Percentiles rank a stretch among this genome's conserved stretches.
phyloP scores from a whole-genome alignment of 2,329 filamentous ascomycete genomes.

The Aurifilum marmelostoma region DNA sequence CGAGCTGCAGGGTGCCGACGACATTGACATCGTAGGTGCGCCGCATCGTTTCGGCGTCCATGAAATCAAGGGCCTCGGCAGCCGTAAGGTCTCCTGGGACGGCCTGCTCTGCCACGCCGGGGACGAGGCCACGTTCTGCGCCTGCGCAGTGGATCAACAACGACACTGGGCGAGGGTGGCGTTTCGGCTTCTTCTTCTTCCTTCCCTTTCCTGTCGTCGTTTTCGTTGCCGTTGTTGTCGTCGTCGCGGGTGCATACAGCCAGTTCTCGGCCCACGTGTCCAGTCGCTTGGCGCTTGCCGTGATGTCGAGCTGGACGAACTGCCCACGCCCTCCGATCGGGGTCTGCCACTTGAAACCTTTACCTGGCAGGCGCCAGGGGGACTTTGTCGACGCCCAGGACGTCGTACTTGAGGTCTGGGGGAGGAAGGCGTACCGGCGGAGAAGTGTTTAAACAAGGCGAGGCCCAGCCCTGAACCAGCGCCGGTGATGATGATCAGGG shows the following conservation, averaged over 20 bases:
- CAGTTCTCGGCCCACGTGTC: slow-evolving; percentile 16
- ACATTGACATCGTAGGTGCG: slow-evolving; percentile 23
- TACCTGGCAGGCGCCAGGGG: slow-evolving; percentile 16
- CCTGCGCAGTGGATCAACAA: slow-evolving; percentile 23
- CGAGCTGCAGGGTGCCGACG: slow-evolving; percentile 17
- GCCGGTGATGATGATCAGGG: slow-evolving; percentile 22
- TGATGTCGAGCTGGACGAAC: slow-evolving; percentile 25
- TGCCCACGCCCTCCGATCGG: slow-evolving; percentile 4
- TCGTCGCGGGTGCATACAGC: slow-evolving; percentile 6
- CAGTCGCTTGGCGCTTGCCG: slow-evolving; percentile 11
- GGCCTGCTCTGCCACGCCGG: neutral
- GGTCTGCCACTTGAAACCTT: slow-evolving; percentile 14
- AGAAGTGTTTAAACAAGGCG: slow-evolving; percentile 27
- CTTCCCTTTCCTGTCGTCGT: too few species aligned
- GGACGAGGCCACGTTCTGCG: slow-evolving; percentile 20
- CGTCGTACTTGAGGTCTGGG: slow-evolving; percentile 37
- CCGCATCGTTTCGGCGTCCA: slow-evolving; percentile 22
- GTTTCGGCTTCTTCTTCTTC: neutral
- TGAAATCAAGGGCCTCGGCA: slow-evolving; percentile 19
- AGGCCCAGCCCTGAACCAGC: slow-evolving; percentile 25
- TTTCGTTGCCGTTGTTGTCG: neutral
- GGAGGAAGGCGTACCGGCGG: slow-evolving; percentile 21
- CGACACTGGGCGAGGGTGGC: slow-evolving; percentile 1
- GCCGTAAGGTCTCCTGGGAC: slow-evolving; percentile 10
- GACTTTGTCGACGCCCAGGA: slow-evolving; percentile 23